phyloP scores from a whole-genome alignment of 1,284 basidiomycete genomes.

The Irpex sp. region DNA sequence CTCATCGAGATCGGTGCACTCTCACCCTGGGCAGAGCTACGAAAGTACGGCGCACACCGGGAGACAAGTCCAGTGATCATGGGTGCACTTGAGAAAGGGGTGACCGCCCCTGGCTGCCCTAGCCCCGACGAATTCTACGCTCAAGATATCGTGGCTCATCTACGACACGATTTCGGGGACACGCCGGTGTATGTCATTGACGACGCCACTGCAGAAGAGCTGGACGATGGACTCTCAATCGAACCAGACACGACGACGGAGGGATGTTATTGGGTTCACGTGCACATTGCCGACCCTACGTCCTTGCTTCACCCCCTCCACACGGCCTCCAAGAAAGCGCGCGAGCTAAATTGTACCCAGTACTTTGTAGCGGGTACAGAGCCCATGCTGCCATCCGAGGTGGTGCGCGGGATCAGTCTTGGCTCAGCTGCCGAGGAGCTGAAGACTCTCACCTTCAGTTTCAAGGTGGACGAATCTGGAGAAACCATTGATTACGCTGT shows the following conservation, averaged over 20 bases:
- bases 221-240: conserved; percentile 93
- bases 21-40: conserved; percentile 68
- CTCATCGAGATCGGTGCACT: conserved; percentile 69
- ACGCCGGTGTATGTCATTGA: conserved; percentile 90
- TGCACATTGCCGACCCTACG: conserved; percentile 94
- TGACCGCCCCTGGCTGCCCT: conserved; percentile 17
- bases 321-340: conserved; percentile 53
- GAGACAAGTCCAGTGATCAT: neutral
- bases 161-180: conserved; percentile 85
- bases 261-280: conserved; percentile 77
- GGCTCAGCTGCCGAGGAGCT: conserved; percentile 46
- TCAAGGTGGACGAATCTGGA: conserved; percentile 62
- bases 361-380: conserved; percentile 68
- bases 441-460: conserved; percentile 80
- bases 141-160: conserved; percentile 53
- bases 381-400: conserved; percentile 64
- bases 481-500: conserved; percentile 71
- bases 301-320: conserved; percentile 72
- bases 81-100: neutral
- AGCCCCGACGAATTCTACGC: conserved; percentile 58
- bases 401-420: conserved; percentile 55
- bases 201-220: conserved; percentile 76
- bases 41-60: neutral
- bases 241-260: conserved; percentile 59
- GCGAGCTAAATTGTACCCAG: conserved; percentile 42